phyloP scores from a whole-genome alignment of 441 rosid species.

The Breynia disticha region DNA sequence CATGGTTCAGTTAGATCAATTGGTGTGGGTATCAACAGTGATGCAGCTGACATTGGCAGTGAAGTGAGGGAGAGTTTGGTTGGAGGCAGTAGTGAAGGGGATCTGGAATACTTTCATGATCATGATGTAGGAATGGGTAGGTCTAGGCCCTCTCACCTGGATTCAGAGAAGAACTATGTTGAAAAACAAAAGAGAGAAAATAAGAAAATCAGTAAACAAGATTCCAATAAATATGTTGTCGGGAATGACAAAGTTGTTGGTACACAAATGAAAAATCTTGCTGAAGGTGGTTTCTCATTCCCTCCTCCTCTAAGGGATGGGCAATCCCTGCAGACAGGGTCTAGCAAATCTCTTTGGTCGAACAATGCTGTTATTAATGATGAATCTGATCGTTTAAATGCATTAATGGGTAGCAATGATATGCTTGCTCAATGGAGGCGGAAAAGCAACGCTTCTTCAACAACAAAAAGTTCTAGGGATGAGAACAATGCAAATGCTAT shows the following conservation, averaged over 20 bases:
- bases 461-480: slow-evolving; percentile 55
- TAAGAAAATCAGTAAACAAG: slow-evolving; percentile 38
- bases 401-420: slow-evolving; percentile 47
- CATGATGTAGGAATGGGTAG: slow-evolving; percentile 42
- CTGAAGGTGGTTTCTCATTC: slow-evolving; percentile 66
- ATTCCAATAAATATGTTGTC: slow-evolving; percentile 29
- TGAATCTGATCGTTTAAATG: slow-evolving; percentile 41
- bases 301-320: slow-evolving; percentile 60
- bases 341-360: slow-evolving; percentile 56
- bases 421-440: slow-evolving; percentile 65
- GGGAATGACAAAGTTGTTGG: slow-evolving; percentile 39
- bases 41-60: slow-evolving; percentile 83
- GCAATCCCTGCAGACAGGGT: slow-evolving; percentile 38
- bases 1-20: slow-evolving; percentile 91
- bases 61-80: slow-evolving; percentile 74
- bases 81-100: slow-evolving; percentile 85
- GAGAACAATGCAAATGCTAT: slow-evolving; percentile 40
- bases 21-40: slow-evolving; percentile 88
- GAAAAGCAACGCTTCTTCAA: slow-evolving; percentile 71
- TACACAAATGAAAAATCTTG: slow-evolving; percentile 34
- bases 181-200: slow-evolving; percentile 33
- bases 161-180: slow-evolving; percentile 39
- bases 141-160: slow-evolving; percentile 36
- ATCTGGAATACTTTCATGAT: slow-evolving; percentile 56
- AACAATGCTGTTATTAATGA: slow-evolving; percentile 32